Evolutionary conservation across 2,329 filamentous ascomycete genomes (phyloP), one percentile per base, ranked within the genome.

Genomic region (Cercospora janseana): DNA sequence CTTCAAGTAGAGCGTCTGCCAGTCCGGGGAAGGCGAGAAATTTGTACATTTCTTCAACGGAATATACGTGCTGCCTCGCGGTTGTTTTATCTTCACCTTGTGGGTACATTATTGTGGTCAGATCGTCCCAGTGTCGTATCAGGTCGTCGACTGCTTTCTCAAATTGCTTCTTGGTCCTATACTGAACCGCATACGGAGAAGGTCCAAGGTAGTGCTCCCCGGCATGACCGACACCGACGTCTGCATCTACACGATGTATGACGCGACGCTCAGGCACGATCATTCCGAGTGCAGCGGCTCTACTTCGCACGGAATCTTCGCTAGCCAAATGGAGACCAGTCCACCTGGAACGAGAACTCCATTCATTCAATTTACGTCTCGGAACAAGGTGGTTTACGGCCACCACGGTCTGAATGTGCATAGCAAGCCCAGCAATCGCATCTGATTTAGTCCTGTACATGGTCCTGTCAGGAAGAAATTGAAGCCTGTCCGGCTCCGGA

Each of bases 401-500:
- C 4, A 54, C 62, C 8, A 69, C 61, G 31, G 65, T 52, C 3
- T 85, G 68, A 60, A 76, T 79, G 4, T 83, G 76, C 46, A 78
- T 79, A n/a, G 75, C 66, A 3, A 86, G 68, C 57, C 89, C 83
- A 1, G 79, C 8, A 12, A 28, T 12, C 23, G 46, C 46, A 6
- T 48, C 42, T n/a, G 31, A 28, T 12, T 43, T 37, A 23, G 4
- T 28, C 27, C 42, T 38, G 34, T 53, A 41, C 18, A 46, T 24
- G 20, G 26, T 32, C 15, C 42, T 13, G 45, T 79, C 79, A 0
- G 91, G 86, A 6, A 95, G 51, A 1, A 88, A 58, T 1, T 67
- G 55, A 5, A 69, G 61, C 56, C 81, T 81, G 49, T 88, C 85
- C 0, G 79, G 72, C 34, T 83, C 74, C 1, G 79, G 76, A 3